Evolutionary conservation across 2,329 filamentous ascomycete genomes (phyloP), one percentile per base, ranked within the genome.

Genomic region (Neonectria faginata): DNA sequence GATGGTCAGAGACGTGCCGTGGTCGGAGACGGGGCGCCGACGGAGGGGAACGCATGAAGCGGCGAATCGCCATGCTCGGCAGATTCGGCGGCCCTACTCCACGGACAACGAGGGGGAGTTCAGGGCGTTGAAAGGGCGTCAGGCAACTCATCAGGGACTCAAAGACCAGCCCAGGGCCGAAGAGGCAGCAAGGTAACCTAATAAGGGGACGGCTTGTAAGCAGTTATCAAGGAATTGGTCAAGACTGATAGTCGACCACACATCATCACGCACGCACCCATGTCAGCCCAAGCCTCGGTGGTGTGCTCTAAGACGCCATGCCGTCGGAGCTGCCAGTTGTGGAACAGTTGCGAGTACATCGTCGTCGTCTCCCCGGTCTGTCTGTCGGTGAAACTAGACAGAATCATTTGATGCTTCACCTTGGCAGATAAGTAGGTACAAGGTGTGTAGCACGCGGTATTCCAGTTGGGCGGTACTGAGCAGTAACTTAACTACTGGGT

Each of bases 161-260:
- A 7, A 39, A 6, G 36, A 5, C 16, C 14, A 39, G 36, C 36
- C 36, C 16, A 39, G 36, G 3, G 16, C 36, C 36, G 36, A 39
- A n/a, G 36, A 39, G 36, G 6, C 20, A 16, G 44, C 44, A 25
- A 42, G 20, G 36, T 31, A 25, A 69, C 47, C 27, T 12, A 59
- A 59, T 47, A 67, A 64, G 64, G 64, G 59, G 59, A 68, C 57
- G 54, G 60, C 60, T 41, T 61, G 62, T 70, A 59, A 58, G 52
- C 65, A 48, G 67, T 70, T 70, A 65, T 70, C 69, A 71, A 71
- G 58, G 55, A 69, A 66, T 59, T 61, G 44, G 67, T 70, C 65
- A 70, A 52, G 47, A 25, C 39, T 42, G 14, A 14, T 41, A 36
- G 20, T 47, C 12, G 22, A 11, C 48, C 47, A 52, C 47, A 22